phyloP scores from a whole-genome alignment of 345 rosid species.

The Limnanthes douglasii region DNA sequence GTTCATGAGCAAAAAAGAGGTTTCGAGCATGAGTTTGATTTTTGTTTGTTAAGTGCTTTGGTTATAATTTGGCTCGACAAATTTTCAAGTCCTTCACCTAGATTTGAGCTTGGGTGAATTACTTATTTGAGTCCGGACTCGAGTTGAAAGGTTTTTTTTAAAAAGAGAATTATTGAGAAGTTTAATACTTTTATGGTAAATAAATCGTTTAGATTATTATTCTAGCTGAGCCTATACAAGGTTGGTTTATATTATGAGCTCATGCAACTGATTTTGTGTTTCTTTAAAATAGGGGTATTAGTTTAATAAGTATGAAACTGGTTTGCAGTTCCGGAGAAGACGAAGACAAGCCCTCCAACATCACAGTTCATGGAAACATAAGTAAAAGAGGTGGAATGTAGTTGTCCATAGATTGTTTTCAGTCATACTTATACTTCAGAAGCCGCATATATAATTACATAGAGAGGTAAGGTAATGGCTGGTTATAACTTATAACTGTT shows the following conservation, averaged over 20 bases:
- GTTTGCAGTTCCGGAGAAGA: conserved; percentile 61
- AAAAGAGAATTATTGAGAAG: too few species aligned
- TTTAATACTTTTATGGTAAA: too few species aligned
- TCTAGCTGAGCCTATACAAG: too few species aligned
- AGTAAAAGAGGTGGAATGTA: conserved; percentile 3
- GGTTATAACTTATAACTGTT: conserved; percentile 8
- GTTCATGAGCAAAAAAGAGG: too few species aligned
- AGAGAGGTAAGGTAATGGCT: conserved; percentile 13
- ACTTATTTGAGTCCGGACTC: too few species aligned
- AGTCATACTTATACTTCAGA: not conserved
- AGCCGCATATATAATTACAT: not conserved
- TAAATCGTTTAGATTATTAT: too few species aligned
- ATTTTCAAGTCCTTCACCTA: too few species aligned
- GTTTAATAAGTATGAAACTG: conserved; percentile 4
- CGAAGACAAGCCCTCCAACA: conserved; percentile 63
- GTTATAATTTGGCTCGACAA: too few species aligned
- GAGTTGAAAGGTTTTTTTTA: too few species aligned
- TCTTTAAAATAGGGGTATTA: not conserved
- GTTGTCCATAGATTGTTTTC: conserved; percentile 8
- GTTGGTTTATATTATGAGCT: not conserved
- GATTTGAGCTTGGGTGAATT: too few species aligned
- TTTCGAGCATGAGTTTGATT: too few species aligned
- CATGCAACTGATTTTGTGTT: not conserved
- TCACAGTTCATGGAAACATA: conserved; percentile 77
- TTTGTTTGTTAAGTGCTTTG: too few species aligned